Evolutionary conservation across 129 eudicot genomes (phyloP).

Genomic region (Tagetes erecta): DNA sequence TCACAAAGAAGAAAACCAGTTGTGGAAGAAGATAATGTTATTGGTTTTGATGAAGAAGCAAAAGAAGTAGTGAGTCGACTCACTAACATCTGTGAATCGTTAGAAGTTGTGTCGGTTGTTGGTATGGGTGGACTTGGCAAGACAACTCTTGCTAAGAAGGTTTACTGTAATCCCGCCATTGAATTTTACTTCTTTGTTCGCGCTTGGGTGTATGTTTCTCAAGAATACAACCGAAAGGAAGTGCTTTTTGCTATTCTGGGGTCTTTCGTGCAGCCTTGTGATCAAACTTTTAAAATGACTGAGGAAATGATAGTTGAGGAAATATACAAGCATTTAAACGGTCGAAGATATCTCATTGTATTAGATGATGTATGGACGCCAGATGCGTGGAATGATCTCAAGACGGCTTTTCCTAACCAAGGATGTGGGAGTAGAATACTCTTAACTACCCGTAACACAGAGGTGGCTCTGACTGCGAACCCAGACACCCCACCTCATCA

Average conservation of each 20-base stretch:
- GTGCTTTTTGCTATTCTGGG: conserved; percentile 38
- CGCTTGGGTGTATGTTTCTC: conserved; percentile 58
- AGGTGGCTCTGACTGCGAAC: conserved; percentile 42
- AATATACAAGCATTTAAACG: conserved; percentile 29
- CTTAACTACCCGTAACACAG: conserved; percentile 48
- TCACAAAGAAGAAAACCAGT: conserved; percentile 34
- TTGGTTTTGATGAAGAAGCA: conserved; percentile 53
- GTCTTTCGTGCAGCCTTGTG: conserved; percentile 19
- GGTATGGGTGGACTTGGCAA: conserved; percentile 72
- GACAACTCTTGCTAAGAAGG: conserved; percentile 52
- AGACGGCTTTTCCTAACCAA: conserved; percentile 39
- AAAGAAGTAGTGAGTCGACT: conserved; percentile 43
- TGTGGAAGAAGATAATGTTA: conserved; percentile 52
- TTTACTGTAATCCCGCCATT: conserved; percentile 41
- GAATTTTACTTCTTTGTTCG: conserved; percentile 42
- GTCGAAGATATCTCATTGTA: conserved; percentile 48
- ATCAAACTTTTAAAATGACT: conserved; percentile 30
- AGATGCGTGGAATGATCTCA: conserved; percentile 49
- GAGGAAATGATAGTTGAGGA: conserved; percentile 44
- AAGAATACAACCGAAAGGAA: conserved; percentile 45
- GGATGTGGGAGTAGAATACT: conserved; percentile 43
- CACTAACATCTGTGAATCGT: conserved; percentile 35
- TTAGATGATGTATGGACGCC: conserved; percentile 57
- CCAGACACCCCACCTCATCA: conserved; percentile 32
- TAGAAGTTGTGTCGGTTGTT: conserved; percentile 47